Evolutionary conservation across 345 rosid species (phyloP).

Genomic region (Sisymbrium irio): DNA sequence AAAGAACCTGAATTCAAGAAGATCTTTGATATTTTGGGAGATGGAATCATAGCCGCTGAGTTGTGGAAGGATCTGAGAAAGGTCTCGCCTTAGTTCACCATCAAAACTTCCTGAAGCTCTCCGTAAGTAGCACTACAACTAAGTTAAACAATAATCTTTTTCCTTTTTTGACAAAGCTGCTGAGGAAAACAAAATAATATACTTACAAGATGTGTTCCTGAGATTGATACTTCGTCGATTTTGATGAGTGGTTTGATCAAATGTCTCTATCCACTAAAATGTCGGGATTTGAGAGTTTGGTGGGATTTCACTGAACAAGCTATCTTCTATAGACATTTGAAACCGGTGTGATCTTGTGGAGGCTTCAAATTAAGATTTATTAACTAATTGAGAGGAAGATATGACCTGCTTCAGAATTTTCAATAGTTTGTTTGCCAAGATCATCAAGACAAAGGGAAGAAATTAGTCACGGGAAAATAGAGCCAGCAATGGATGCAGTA

Average conservation of each 20-base stretch:
- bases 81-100: conserved; percentile 8
- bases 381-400: not conserved
- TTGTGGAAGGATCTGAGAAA: conserved; percentile 24
- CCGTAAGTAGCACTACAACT: not conserved
- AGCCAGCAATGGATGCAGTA: not conserved
- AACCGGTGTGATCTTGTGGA: conserved; percentile 8
- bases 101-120: not conserved
- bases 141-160: conserved; percentile 10
- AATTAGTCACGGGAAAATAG: not conserved
- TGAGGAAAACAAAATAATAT: not conserved
- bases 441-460: conserved; percentile 1
- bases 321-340: not conserved
- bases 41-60: conserved; percentile 3
- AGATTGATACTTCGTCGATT: conserved; percentile 27
- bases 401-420: conserved; percentile 8
- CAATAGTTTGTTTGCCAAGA: not conserved
- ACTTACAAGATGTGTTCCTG: conserved; percentile 35
- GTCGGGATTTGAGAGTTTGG: not conserved
- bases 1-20: conserved; percentile 22
- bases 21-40: conserved; percentile 21
- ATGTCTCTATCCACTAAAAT: not conserved
- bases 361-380: conserved; percentile 10
- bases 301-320: not conserved
- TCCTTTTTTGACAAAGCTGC: conserved; percentile 11
- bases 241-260: conserved; percentile 15